Percentiles rank a stretch among this genome's conserved stretches.
Conservation (phyloP, 352 stramenopile species). For the Aphanomyces invadans region DNA sequence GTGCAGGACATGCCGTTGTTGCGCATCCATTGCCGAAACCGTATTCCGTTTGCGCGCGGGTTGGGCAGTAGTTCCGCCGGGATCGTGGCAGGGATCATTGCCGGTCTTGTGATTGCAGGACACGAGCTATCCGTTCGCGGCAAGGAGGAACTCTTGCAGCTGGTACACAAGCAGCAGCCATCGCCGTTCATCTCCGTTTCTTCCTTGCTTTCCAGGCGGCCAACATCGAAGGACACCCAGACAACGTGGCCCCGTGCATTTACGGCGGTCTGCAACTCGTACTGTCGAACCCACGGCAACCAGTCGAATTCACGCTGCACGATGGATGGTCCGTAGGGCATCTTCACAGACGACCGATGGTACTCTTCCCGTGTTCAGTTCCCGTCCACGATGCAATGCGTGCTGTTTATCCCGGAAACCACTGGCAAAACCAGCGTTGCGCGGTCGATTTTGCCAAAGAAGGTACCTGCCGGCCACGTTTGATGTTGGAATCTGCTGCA, state of each 20-base stretch:
- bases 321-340: slow-evolving; percentile 31
- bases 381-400: slow-evolving; percentile 93
- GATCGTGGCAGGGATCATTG: slow-evolving; percentile 98
- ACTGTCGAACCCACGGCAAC: background rate
- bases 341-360: slow-evolving; percentile 93
- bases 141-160: slow-evolving; percentile 94
- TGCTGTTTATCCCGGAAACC: slow-evolving; percentile 98
- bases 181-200: background rate
- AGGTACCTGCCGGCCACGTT: slow-evolving; percentile 36
- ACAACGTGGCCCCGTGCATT: slow-evolving; percentile 98
- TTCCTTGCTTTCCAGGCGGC: slow-evolving; percentile 47
- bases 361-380: slow-evolving; percentile 94
- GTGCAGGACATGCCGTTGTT: slow-evolving; percentile 78
- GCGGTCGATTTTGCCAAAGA: slow-evolving; percentile 87
- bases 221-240: slow-evolving; percentile 97
- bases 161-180: slow-evolving; percentile 31
- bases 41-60: slow-evolving; percentile 95
- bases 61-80: slow-evolving; percentile 95
- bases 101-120: slow-evolving; percentile 94
- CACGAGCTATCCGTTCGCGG: slow-evolving; percentile 85
- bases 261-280: slow-evolving; percentile 98
- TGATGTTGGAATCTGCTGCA: no score
- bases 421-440: slow-evolving; percentile 92
- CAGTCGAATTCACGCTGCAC: no score
- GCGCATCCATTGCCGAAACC: slow-evolving; percentile 96